Percentiles rank a stretch among this genome's conserved stretches.
Conservation (phyloP, 257 asterid species). For the Salvia hispanica region DNA sequence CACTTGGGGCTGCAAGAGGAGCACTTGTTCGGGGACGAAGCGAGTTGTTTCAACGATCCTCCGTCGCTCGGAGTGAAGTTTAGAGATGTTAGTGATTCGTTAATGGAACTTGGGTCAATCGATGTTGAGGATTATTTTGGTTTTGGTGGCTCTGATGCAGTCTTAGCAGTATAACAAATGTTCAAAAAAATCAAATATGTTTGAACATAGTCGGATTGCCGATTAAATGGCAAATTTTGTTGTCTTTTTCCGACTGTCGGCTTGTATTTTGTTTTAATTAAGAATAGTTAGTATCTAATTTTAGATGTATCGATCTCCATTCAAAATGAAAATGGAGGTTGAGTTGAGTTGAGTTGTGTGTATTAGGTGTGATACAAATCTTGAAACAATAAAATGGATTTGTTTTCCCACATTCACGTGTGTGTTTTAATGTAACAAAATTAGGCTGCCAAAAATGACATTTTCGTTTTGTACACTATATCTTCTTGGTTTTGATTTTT, state of each 20-base stretch:
- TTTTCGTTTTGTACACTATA: conserved; percentile 28
- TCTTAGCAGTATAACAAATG: conserved; percentile 39
- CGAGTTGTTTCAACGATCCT: conserved; percentile 35
- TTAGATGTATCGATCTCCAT: conserved; percentile 39
- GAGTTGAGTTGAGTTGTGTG: conserved; percentile 4
- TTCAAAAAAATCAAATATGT: background rate
- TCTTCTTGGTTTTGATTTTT: background rate
- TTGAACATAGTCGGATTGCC: conserved; percentile 48
- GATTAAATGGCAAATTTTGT: conserved; percentile 65
- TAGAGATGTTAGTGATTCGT: conserved; percentile 44
- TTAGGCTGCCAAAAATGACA: conserved; percentile 35
- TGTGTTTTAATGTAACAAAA: too few relatives aligned
- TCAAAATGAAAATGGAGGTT: conserved; percentile 39
- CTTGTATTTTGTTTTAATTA: conserved; percentile 8
- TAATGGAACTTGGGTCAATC: conserved; percentile 43
- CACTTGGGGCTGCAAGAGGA: conserved; percentile 45
- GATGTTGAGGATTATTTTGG: conserved; percentile 63
- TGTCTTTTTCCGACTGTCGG: conserved; percentile 36
- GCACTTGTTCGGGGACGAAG: conserved; percentile 34
- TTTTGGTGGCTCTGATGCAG: conserved; percentile 37
- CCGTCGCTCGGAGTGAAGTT: conserved; percentile 28
- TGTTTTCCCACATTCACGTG: conserved; percentile 10
- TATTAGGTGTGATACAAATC: conserved; percentile 16
- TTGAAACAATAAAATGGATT: conserved; percentile 31
- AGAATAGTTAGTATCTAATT: conserved; percentile 3